phyloP scores from a whole-genome alignment of 495 filamentous ascomycete species.

The Umbilicaria muhlenbergii region DNA sequence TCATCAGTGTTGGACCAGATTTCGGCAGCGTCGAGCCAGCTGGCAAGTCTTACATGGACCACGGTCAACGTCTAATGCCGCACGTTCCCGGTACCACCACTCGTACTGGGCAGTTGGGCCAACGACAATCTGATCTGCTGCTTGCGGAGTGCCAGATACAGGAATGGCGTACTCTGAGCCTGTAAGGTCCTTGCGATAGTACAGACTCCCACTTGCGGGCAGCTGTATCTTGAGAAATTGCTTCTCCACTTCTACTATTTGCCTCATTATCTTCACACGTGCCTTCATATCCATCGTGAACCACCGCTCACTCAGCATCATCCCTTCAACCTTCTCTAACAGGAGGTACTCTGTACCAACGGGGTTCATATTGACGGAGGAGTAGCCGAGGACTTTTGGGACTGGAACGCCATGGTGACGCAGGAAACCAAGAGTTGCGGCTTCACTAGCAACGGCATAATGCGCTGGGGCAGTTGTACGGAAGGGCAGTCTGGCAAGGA shows the following conservation, averaged over 20 bases:
- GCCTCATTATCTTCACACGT: conserved; percentile 21
- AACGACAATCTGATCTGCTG: conserved; percentile 19
- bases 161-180: neutral
- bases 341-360: conserved; percentile 24
- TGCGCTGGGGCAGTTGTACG: conserved; percentile 20
- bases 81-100: conserved; percentile 23
- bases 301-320: conserved; percentile 7
- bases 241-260: conserved; percentile 24
- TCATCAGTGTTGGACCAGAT: neutral
- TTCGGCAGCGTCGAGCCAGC: conserved; percentile 15
- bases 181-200: conserved; percentile 17
- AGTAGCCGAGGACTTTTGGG: conserved; percentile 18
- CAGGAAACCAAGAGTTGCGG: conserved; percentile 28
- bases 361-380: conserved; percentile 15
- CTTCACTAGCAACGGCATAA: conserved; percentile 27
- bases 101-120: conserved; percentile 20
- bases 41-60: conserved; percentile 21
- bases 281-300: conserved; percentile 20
- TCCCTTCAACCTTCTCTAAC: conserved; percentile 21
- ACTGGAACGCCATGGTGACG: conserved; percentile 19
- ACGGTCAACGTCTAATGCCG: conserved; percentile 16
- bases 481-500: conserved; percentile 24
- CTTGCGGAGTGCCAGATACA: conserved; percentile 12
- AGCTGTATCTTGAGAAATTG: conserved; percentile 21
- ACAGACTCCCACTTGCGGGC: conserved; percentile 24